Percentiles rank a stretch among this genome's conserved stretches.
Conservation (phyloP, 2,329 filamentous ascomycete species). For the Phaeoacremonium minimum region DNA sequence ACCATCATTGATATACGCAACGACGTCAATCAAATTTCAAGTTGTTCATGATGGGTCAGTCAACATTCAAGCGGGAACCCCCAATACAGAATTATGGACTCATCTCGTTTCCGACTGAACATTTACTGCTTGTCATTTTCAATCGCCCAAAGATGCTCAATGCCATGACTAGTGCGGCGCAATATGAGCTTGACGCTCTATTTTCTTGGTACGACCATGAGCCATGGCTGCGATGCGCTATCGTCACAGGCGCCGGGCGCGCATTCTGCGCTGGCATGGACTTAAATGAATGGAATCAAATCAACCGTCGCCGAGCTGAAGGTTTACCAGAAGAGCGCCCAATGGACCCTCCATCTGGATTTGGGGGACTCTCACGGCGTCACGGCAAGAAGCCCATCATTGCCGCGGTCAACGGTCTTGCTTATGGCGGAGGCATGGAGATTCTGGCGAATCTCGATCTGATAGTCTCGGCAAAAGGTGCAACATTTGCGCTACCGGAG, state of each 20-base stretch:
- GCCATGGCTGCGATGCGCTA: conserved; percentile 50
- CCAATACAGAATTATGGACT: too few relatives aligned
- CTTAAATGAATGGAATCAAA: conserved; percentile 48
- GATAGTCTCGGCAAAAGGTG: conserved; percentile 53
- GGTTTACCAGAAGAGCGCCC: too few relatives aligned
- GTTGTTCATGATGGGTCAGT: too few relatives aligned
- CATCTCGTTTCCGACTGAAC: too few relatives aligned
- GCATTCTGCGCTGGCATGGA: conserved; percentile 64
- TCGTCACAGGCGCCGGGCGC: conserved; percentile 57
- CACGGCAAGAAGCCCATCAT: conserved; percentile 69
- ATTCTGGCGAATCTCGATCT: conserved; percentile 69
- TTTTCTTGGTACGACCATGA: conserved; percentile 51
- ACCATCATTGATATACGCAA: too few relatives aligned
- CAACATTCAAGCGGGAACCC: too few relatives aligned
- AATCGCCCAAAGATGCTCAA: conserved; percentile 52
- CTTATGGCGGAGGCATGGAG: conserved; percentile 70
- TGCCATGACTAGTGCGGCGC: conserved; percentile 40
- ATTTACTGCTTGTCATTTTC: too few relatives aligned
- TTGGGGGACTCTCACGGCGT: conserved; percentile 61
- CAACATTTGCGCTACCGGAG: conserved; percentile 65
- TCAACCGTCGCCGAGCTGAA: too few relatives aligned
- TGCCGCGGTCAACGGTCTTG: conserved; percentile 70
- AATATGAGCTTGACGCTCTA: conserved; percentile 39
- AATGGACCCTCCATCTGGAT: conserved; percentile 46
- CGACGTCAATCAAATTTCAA: too few relatives aligned